Percentiles rank a stretch among this genome's conserved stretches.
phyloP scores from a whole-genome alignment of 768 basidiomycete genomes.

The Melanogaster broomeanus region DNA sequence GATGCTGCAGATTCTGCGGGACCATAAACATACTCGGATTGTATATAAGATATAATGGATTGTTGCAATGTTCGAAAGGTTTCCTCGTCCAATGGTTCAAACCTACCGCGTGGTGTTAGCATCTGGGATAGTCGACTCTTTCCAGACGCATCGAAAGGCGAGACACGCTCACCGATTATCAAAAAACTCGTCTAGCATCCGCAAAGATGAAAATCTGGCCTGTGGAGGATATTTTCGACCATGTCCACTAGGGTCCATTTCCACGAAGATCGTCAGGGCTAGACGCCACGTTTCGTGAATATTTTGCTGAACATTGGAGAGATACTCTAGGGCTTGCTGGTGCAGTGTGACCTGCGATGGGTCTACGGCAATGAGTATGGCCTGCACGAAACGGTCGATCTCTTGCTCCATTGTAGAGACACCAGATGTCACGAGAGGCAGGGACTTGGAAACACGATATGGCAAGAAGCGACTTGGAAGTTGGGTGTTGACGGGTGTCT shows the following conservation, averaged over 20 bases:
- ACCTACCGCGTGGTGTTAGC: slow-evolving; percentile 39
- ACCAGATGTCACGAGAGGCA: slow-evolving; percentile 14
- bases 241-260: slow-evolving; percentile 55
- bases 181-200: slow-evolving; percentile 80
- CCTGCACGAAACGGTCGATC: slow-evolving; percentile 76
- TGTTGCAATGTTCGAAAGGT: slow-evolving; percentile 73
- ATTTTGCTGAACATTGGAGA: slow-evolving; percentile 76
- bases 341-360: slow-evolving; percentile 70
- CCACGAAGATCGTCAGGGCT: slow-evolving; percentile 73
- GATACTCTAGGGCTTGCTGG: slow-evolving; percentile 84
- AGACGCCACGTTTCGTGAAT: slow-evolving; percentile 78
- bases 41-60: slow-evolving; percentile 78
- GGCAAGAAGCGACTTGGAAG: background rate
- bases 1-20: slow-evolving; percentile 77
- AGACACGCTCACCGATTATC: slow-evolving; percentile 70
- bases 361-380: slow-evolving; percentile 87
- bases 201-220: slow-evolving; percentile 78
- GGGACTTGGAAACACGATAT: background rate
- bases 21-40: slow-evolving; percentile 86
- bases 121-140: background rate
- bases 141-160: background rate
- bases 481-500: slow-evolving; percentile 3
- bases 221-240: slow-evolving; percentile 65
- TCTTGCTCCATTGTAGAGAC: slow-evolving; percentile 64
- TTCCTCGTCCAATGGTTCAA: slow-evolving; percentile 68